Percentiles rank a stretch among this genome's conserved stretches.
Conservation (phyloP, 2,329 filamentous ascomycete species). For the Claviceps paspali region DNA sequence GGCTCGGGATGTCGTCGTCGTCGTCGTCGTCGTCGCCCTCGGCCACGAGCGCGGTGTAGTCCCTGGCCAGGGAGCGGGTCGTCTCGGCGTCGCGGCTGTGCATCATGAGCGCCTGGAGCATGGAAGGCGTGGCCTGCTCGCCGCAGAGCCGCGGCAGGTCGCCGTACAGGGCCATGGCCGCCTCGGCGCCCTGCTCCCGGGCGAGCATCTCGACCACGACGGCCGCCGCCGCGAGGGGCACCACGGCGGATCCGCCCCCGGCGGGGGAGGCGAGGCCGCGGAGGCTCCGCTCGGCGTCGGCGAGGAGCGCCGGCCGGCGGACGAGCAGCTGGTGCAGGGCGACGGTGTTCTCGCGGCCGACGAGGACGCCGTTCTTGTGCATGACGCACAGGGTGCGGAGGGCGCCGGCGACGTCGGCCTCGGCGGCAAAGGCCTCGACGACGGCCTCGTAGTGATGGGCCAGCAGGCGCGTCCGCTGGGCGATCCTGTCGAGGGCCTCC, state of each 20-base stretch:
- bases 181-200: constrained; percentile 14
- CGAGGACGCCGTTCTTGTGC: constrained; percentile 34
- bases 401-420: constrained; percentile 46
- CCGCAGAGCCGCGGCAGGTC: constrained; percentile 15
- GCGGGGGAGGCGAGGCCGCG: constrained; percentile 30
- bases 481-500: constrained; percentile 43
- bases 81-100: constrained; percentile 13
- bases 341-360: constrained; percentile 46
- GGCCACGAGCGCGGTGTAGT: constrained; percentile 14
- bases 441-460: constrained; percentile 68
- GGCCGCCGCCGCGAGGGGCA: constrained; percentile 22
- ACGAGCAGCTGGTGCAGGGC: constrained; percentile 44
- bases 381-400: constrained; percentile 62
- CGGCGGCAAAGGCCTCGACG: constrained; percentile 50
- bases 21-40: constrained; percentile 8
- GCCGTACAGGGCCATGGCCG: constrained; percentile 18
- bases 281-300: constrained; percentile 40
- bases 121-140: constrained; percentile 11
- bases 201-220: constrained; percentile 21
- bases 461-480: constrained; percentile 31
- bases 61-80: constrained; percentile 13
- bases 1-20: constrained; percentile 6
- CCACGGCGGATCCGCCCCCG: too few species aligned
- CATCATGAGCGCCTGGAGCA: constrained; percentile 17
- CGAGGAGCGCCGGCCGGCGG: constrained; percentile 26